Base-by-base conservation (phyloP, 1,139 yeast genomes). In the Yamadazyma jaroonii region DNA sequence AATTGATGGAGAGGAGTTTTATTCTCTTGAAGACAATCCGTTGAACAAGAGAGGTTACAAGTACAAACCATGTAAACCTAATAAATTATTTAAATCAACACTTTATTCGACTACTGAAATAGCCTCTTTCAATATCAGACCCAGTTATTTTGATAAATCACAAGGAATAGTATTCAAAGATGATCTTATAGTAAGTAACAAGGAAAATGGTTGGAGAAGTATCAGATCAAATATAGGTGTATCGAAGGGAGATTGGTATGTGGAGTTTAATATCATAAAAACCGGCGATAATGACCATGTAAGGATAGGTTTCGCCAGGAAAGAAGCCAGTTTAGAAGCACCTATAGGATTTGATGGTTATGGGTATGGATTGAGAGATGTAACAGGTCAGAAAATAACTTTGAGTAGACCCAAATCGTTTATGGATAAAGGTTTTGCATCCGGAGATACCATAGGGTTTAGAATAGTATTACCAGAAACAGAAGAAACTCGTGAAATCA, bases 271-370 rank as follows among this genome's bases (percentile, higher is more conserved):
- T 34, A 72, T 88, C 3, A 45, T 78, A 8, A 64, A 62, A 33
- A 28, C n/a, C 11, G 36, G 22, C 9, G n/a, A 15, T 10, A 11
- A 23, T 12, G 37, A 30, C 11, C 95, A 90, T 57, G 90, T 90
- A 1, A 62, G 98, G 26, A 55, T 90, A 20, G 99, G 99, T 0
- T 52, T 90, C 32, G 84, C 84, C 0, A 66, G 97, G 39, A 72
- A 87, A 46, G 98, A 92, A 54, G 95, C 96, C 1, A 78, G 89
- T 38, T 62, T 90, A 35, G 97, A 92, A 48, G 96, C 96, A 0
- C 98, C 99, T 0, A 92, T 90, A 8, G 99, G 99, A 4, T 87
- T 79, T 53, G 97, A 92, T 59, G 94, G 90, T 0, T 92, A 89
- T 61, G 92, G 97, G 0, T 92, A 94, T 57, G 97, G 96, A 1